These are phyloP conservation scores for Pulicaria dysenterica DNA, from an alignment of 129 eudicot species.

Conservation along the genomic window DNA sequence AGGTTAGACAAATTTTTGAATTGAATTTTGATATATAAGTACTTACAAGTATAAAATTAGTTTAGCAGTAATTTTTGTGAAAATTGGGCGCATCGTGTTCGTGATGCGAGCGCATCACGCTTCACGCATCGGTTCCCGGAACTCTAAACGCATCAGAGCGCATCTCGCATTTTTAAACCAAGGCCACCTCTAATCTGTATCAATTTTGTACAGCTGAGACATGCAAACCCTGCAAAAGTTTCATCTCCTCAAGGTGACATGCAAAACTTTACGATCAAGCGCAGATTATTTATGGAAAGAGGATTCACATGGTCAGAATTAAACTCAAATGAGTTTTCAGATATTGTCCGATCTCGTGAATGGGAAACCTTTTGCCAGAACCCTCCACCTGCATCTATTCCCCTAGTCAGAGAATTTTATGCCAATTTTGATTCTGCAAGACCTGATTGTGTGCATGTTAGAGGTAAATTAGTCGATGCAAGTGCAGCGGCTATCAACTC, in stretches of 20 bases:
- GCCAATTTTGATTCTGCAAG: background rate
- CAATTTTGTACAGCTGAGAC: background rate
- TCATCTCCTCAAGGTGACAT: background rate
- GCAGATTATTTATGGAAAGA: slow-evolving; percentile 2
- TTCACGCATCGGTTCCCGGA: no score
- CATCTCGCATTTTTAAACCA: no score
- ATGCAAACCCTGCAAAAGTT: background rate
- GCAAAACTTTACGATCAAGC: background rate
- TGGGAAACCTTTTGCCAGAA: slow-evolving; percentile 9
- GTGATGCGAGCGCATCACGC: no score
- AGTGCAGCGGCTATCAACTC: slow-evolving; percentile 5
- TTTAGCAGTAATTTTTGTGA: no score
- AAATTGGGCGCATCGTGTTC: no score
- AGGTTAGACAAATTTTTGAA: no score
- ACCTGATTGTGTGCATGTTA: background rate
- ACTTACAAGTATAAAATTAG: no score
- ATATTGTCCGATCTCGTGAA: background rate
- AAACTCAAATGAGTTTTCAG: background rate
- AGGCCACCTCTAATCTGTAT: background rate
- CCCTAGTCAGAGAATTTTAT: slow-evolving; percentile 1
- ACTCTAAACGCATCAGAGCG: no score
- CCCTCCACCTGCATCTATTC: background rate
- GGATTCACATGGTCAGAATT: slow-evolving; percentile 3
- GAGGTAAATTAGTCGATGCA: background rate
- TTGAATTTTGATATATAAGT: no score